A percentile compares a stretch with the other conserved stretches of the same genome.
These are phyloP conservation scores for Aspergillus cristatus DNA, from an alignment of 495 filamentous ascomycete genomes.

Conservation along the genomic window DNA sequence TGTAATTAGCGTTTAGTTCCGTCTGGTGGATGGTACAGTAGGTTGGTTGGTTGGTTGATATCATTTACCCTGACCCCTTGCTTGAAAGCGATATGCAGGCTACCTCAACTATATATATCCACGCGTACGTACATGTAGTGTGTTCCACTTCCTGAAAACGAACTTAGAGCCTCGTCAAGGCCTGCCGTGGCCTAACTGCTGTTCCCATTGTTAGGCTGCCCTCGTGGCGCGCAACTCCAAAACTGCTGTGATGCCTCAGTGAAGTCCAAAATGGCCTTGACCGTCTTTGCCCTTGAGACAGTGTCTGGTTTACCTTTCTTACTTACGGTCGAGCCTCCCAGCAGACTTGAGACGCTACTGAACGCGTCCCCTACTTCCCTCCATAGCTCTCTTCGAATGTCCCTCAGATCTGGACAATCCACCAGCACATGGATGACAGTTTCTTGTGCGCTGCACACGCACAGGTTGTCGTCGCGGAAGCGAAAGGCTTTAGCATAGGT, in stretches of 20 bases:
- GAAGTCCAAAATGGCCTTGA: conserved; percentile 20
- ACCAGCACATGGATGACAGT: conserved; percentile 1
- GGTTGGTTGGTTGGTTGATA: not conserved
- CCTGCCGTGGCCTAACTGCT: conserved; percentile 18
- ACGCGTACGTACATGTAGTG: conserved; percentile 8
- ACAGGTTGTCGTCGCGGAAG: not conserved
- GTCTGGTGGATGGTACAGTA: not conserved
- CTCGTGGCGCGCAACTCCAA: conserved; percentile 19
- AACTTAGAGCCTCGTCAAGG: conserved; percentile 23
- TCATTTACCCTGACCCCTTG: conserved; percentile 7
- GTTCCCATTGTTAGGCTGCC: conserved; percentile 17
- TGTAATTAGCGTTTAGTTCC: no score
- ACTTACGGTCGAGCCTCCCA: conserved; percentile 18
- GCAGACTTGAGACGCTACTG: conserved; percentile 15
- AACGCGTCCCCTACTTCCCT: conserved; percentile 15
- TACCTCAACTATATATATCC: conserved; percentile 12
- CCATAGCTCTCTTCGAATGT: not conserved
- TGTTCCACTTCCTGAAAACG: conserved; percentile 12
- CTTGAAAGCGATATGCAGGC: conserved; percentile 4
- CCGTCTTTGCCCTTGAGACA: conserved; percentile 13
- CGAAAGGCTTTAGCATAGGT: not conserved
- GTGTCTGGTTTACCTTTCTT: conserved; percentile 15
- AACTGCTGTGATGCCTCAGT: conserved; percentile 21
- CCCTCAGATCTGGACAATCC: not conserved
- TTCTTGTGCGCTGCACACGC: not conserved